A percentile compares a stretch with the other conserved stretches of the same genome.
Conservation (phyloP, 768 basidiomycete species). For the Candolleomyces eurysporus region DNA sequence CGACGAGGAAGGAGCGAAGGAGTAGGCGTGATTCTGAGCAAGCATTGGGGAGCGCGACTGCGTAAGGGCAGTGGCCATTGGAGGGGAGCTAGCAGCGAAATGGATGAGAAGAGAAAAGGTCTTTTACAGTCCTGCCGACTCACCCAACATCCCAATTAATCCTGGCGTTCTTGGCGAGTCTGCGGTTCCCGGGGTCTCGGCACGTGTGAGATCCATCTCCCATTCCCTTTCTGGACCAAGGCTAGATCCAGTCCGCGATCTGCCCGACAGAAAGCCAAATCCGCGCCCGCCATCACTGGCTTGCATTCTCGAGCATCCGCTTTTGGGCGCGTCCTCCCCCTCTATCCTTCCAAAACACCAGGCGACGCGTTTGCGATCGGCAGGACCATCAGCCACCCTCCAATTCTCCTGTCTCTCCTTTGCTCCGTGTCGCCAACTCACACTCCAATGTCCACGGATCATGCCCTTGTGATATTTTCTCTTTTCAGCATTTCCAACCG, state of each 20-base stretch:
- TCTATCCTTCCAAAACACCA: too few species aligned
- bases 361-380: too few species aligned
- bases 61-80: constrained; percentile 13
- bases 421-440: too few species aligned
- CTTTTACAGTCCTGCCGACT: constrained; percentile 4
- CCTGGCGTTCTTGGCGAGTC: neutral
- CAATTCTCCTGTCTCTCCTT: too few species aligned
- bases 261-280: neutral
- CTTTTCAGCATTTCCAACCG: neutral
- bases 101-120: constrained; percentile 2
- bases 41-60: neutral
- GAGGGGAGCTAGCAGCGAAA: constrained; percentile 3
- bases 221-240: neutral
- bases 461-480: neutral
- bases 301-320: neutral
- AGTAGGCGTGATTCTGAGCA: neutral
- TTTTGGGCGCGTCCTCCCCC: neutral
- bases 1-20: constrained; percentile 6
- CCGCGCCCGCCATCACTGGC: neutral
- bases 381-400: too few species aligned
- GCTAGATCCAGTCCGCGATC: too few species aligned
- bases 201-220: constrained; percentile 1
- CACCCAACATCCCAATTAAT: constrained; percentile 1
- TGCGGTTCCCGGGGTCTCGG: constrained; percentile 5
- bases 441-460: neutral